Conservation (phyloP, 169 alveolate species). For the Eimeria sp. region DNA sequence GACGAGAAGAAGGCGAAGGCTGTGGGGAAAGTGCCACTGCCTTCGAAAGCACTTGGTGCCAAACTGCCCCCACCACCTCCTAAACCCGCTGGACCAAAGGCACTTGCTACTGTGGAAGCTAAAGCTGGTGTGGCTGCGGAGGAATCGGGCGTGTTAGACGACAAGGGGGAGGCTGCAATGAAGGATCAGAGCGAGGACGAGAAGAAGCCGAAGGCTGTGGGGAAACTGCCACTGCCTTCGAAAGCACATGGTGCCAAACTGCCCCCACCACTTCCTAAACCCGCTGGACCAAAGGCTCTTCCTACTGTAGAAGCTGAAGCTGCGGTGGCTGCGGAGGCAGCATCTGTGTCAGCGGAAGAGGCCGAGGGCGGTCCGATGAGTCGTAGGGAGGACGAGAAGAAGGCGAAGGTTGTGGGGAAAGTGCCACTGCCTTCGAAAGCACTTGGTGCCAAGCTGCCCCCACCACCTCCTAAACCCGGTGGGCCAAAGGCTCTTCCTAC, state of each 20-base stretch:
- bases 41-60: too few species aligned
- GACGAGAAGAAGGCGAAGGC: too few species aligned
- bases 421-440: neutral
- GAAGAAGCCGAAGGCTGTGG: neutral
- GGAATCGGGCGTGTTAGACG: too few species aligned
- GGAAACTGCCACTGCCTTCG: neutral
- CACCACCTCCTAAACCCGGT: neutral
- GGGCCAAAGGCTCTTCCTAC: neutral
- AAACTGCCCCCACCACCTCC: too few species aligned
- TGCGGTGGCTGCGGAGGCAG: neutral
- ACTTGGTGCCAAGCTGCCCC: conserved; percentile 7
- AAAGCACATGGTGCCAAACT: conserved; percentile 13
- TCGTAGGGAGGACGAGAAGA: neutral
- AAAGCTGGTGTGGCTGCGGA: too few species aligned
- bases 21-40: too few species aligned
- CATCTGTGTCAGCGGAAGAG: neutral
- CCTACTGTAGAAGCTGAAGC: neutral
- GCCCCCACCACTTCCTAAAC: neutral
- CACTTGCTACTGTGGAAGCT: too few species aligned
- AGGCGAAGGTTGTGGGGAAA: neutral
- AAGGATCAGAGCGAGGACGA: neutral
- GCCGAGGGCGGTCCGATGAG: neutral
- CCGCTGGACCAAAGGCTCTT: neutral
- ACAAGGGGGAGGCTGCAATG: too few species aligned
- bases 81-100: too few species aligned